Evolutionary conservation across 1,139 yeast genomes (phyloP), one percentile per base, ranked within the genome.

Genomic region (Kodamaea sp.): DNA sequence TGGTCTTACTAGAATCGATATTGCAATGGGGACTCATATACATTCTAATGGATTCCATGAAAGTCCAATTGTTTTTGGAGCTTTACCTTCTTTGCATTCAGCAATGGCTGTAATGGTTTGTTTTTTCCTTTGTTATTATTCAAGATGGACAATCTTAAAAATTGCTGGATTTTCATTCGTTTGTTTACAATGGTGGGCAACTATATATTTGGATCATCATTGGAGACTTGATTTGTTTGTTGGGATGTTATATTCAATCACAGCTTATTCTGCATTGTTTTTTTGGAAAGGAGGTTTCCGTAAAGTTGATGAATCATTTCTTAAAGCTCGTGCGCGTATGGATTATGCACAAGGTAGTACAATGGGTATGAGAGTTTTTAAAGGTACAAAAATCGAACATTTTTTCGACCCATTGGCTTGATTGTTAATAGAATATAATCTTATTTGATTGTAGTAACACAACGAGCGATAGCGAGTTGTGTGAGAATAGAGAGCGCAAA

Each of bases 171-270:
- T 67, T 39, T 31, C 40, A 4, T 67, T 77, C 62, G 75, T 77
- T 34, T 43, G 64, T 5, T 54, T 79, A 35, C 88, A 81, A 54
- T 79, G 87, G 83, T 82, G 87, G 87, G 79, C 84, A 20, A 80
- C 88, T 9, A 80, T 82, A 58, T 82, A 82, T 51, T 59, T 82
- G 43, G 86, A 80, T 53, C 89, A 82, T 55, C 88, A 82, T 58
- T 82, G 82, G 75, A 63, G 85, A 44, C 58, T 81, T 28, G 88
- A 82, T 50, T 61, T 81, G 36, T 57, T 78, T 26, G 65, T 66
- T 11, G 87, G 86, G 6, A 58, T 75, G 55, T 33, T 60, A 7
- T 81, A 80, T 57, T 68, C 84, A 2, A 48, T 75, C 6, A 38
- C 63, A n/a, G 54, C 69, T 38, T 74, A 73, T 54, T 55, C 70